phyloP scores from a whole-genome alignment of 306 rosid genomes.

The Acacia melanoxylon region DNA sequence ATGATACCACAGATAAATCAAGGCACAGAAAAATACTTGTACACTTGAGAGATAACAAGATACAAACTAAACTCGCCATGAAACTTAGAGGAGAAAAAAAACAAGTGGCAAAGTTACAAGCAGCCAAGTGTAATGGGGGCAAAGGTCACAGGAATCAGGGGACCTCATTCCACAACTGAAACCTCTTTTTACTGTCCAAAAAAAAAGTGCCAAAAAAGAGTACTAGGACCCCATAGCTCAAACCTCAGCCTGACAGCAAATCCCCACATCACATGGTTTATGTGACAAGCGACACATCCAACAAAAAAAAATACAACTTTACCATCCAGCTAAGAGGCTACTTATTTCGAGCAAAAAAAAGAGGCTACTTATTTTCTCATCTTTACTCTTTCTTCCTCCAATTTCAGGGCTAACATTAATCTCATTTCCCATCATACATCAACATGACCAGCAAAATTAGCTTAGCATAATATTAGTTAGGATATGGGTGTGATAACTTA shows the following conservation, averaged over 20 bases:
- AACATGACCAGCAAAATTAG: constrained; percentile 13
- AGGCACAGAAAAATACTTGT: background rate
- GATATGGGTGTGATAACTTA: constrained; percentile 14
- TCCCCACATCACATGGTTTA: constrained; percentile 68
- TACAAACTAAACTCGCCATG: background rate
- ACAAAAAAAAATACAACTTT: constrained; percentile 38
- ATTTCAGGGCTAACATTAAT: constrained; percentile 26
- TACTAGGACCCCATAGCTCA: constrained; percentile 27
- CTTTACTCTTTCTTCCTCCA: constrained; percentile 17
- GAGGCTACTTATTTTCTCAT: constrained; percentile 12
- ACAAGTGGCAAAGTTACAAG: background rate
- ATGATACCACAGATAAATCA: background rate
- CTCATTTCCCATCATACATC: constrained; percentile 10
- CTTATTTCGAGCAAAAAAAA: background rate
- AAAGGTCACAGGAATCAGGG: constrained; percentile 50
- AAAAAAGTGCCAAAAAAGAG: constrained; percentile 33
- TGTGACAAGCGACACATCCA: constrained; percentile 42
- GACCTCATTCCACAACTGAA: constrained; percentile 26
- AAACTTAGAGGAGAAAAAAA: background rate
- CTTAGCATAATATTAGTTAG: constrained; percentile 22
- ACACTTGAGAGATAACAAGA: background rate
- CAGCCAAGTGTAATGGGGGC: constrained; percentile 14
- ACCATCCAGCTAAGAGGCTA: constrained; percentile 14
- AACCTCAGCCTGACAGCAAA: constrained; percentile 42
- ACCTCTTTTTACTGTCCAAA: constrained; percentile 19